Evolutionary conservation across 352 stramenopile species (phyloP).

Genomic region (Pythium oligandrum): DNA sequence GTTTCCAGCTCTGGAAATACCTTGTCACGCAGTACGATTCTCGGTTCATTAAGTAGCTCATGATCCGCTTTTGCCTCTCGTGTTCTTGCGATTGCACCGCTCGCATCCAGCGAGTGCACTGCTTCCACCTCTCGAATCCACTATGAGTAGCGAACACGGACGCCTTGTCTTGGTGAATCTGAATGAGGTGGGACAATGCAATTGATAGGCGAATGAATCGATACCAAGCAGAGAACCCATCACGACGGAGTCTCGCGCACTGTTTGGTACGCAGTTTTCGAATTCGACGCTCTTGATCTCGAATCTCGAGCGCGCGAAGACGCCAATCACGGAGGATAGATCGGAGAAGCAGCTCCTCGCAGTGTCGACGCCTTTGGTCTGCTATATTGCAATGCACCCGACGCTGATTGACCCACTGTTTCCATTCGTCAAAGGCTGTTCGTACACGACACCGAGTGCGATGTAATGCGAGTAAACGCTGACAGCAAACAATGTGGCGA

Average conservation of each 20-base stretch:
- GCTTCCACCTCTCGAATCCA: conserved; percentile 11
- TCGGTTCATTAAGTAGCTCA: conserved; percentile 31
- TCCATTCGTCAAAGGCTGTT: neutral
- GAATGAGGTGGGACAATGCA: neutral
- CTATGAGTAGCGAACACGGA: neutral
- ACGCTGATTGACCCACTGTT: too few relatives aligned
- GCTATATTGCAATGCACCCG: too few relatives aligned
- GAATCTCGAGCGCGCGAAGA: neutral
- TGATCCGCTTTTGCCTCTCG: conserved; percentile 28
- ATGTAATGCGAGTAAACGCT: neutral
- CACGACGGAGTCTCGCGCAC: neutral
- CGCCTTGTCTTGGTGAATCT: neutral
- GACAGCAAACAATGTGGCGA: neutral
- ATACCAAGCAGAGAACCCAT: too few relatives aligned
- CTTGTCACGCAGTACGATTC: conserved; percentile 19
- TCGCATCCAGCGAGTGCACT: conserved; percentile 2
- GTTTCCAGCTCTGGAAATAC: conserved; percentile 30
- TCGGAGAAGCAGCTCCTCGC: neutral
- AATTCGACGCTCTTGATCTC: neutral
- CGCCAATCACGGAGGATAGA: neutral
- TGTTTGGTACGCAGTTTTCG: neutral
- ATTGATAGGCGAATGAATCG: too few relatives aligned
- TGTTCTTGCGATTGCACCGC: conserved; percentile 5
- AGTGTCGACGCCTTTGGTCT: too few relatives aligned
- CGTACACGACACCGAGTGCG: neutral